Conservation (phyloP, 2,329 filamentous ascomycete species). For the Lasiodiplodia hormozganensis region DNA sequence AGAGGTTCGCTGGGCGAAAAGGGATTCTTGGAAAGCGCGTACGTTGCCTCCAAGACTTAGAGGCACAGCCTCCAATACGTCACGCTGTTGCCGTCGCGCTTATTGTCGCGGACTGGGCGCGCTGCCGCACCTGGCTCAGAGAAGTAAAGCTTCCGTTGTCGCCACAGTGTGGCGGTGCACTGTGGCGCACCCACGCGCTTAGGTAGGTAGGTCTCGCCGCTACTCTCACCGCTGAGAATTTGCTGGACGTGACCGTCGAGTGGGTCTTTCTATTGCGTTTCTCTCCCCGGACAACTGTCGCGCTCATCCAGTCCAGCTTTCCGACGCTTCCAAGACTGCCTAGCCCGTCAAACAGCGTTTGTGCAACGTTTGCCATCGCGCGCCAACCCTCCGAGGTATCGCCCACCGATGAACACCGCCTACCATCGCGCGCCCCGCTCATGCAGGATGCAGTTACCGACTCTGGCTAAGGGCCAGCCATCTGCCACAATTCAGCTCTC, state of each 20-base stretch:
- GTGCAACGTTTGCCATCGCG: slow-evolving; percentile 17
- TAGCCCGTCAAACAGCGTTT: background rate
- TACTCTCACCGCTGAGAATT: slow-evolving; percentile 20
- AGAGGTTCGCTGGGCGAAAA: background rate
- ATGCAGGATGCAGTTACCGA: slow-evolving; percentile 5
- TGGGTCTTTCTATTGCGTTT: background rate
- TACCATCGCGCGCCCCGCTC: slow-evolving; percentile 1
- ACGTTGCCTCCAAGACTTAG: slow-evolving; percentile 9
- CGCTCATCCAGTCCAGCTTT: background rate
- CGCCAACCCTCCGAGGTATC: background rate
- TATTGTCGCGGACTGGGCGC: background rate
- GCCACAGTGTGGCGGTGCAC: slow-evolving; percentile 1
- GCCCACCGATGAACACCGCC: slow-evolving; percentile 1
- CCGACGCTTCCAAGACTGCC: background rate
- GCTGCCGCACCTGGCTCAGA: background rate
- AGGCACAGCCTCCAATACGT: slow-evolving; percentile 25
- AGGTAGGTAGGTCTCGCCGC: slow-evolving; percentile 7
- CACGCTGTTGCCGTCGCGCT: slow-evolving; percentile 16
- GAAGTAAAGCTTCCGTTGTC: background rate
- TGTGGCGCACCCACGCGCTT: slow-evolving; percentile 5
- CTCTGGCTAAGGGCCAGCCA: background rate
- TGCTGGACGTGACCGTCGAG: background rate
- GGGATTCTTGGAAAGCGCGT: slow-evolving; percentile 9
- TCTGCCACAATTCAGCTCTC: slow-evolving; percentile 17
- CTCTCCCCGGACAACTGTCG: background rate